Evolutionary conservation across 2,329 filamentous ascomycete genomes (phyloP).

Genomic region (Trichoderma lentiforme): DNA sequence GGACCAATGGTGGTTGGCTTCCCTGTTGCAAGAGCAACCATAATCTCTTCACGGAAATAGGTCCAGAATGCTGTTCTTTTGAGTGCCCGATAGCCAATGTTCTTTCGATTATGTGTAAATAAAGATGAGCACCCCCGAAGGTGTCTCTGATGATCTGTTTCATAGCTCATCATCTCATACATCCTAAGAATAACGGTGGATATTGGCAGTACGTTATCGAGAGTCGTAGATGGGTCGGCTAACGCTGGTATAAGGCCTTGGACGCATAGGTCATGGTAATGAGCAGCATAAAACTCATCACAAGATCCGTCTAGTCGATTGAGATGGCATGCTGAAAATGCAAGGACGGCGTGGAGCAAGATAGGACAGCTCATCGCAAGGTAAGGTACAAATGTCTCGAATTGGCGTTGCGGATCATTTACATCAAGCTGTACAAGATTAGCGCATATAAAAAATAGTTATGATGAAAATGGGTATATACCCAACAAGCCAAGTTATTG

Average conservation of each 20-base stretch:
- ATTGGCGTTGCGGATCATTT: background rate
- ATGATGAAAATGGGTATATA: background rate
- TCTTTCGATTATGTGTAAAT: background rate
- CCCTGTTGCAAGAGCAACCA: background rate
- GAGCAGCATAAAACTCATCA: background rate
- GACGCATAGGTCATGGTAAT: background rate
- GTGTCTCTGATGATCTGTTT: background rate
- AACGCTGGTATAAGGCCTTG: background rate
- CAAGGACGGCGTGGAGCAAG: background rate
- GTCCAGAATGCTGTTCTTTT: slow-evolving; percentile 1
- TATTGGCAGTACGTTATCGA: background rate
- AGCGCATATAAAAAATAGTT: background rate
- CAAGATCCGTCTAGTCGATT: background rate
- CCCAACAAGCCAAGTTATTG: background rate
- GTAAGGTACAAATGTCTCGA: background rate
- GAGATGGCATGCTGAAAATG: background rate
- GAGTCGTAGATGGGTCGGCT: background rate
- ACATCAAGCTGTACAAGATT: background rate
- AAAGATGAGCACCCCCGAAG: background rate
- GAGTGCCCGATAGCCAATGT: background rate
- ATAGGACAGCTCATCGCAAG: slow-evolving; percentile 1
- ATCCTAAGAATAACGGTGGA: background rate
- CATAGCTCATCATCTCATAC: slow-evolving; percentile 4
- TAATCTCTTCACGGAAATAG: background rate
- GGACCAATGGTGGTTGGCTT: background rate